Evolutionary conservation across 2,329 filamentous ascomycete genomes (phyloP).

Genomic region (Dendryphion nanum): DNA sequence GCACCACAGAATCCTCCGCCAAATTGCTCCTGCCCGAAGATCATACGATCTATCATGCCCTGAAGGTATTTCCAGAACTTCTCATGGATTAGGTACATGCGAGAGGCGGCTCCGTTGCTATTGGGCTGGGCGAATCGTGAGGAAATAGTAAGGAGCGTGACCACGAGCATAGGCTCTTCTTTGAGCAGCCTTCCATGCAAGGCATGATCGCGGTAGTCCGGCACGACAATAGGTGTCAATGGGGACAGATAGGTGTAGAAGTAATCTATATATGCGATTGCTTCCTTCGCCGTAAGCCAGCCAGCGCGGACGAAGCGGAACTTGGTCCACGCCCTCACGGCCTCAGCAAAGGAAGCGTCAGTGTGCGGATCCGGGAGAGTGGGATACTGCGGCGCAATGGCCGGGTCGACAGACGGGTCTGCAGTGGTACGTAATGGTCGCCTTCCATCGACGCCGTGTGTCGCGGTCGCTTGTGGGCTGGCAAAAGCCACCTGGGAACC

Average conservation of each 20-base stretch:
- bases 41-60: conserved; percentile 90
- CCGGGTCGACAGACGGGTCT: conserved; percentile 31
- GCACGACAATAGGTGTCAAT: conserved; percentile 88
- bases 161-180: conserved; percentile 88
- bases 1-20: conserved; percentile 82
- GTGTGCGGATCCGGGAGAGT: conserved; percentile 30
- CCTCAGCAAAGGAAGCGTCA: conserved; percentile 53
- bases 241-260: conserved; percentile 92
- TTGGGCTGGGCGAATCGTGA: conserved; percentile 81
- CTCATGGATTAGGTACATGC: conserved; percentile 89
- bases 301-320: conserved; percentile 95
- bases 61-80: conserved; percentile 93
- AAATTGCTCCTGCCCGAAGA: conserved; percentile 96
- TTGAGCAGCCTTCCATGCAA: conserved; percentile 77
- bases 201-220: conserved; percentile 80
- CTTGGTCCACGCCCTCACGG: conserved; percentile 82
- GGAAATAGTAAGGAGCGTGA: conserved; percentile 87
- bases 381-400: conserved; percentile 21
- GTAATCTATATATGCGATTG: conserved; percentile 91
- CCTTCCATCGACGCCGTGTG: conserved; percentile 13
- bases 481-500: conserved; percentile 35
- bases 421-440: conserved; percentile 13
- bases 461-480: conserved; percentile 28
- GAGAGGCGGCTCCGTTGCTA: conserved; percentile 67
- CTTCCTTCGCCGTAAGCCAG: conserved; percentile 93